These are phyloP conservation scores for Mimosa bimucronata DNA, from an alignment of 306 rosid genomes.

Conservation along the genomic window DNA sequence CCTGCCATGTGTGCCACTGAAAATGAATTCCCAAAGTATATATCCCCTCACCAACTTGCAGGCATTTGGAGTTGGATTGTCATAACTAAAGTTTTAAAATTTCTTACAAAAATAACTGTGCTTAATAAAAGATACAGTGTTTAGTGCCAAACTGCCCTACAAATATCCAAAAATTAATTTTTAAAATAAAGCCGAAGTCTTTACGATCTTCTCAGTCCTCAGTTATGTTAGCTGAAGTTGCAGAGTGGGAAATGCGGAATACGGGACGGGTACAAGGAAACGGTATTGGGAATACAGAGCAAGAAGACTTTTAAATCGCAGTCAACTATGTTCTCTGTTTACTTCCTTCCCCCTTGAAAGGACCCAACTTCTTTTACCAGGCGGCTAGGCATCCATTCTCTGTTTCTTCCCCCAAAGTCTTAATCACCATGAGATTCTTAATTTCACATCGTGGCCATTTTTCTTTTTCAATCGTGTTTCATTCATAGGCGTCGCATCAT, in stretches of 20 bases:
- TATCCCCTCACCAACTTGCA: not conserved
- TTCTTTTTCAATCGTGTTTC: not conserved
- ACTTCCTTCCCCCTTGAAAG: not conserved
- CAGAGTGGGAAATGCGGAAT: not conserved
- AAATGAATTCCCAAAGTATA: not conserved
- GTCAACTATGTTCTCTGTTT: not conserved
- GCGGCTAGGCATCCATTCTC: not conserved
- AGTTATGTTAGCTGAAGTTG: not conserved
- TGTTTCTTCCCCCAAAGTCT: not conserved
- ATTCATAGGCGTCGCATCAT: not conserved
- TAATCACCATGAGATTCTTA: not conserved
- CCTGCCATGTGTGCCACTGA: not conserved
- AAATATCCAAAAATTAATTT: too few species aligned
- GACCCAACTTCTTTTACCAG: not conserved
- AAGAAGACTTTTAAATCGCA: not conserved
- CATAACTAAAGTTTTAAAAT: too few species aligned
- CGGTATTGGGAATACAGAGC: too few species aligned
- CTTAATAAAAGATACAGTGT: too few species aligned
- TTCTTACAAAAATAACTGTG: too few species aligned
- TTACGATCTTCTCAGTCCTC: not conserved
- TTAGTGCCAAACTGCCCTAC: not conserved
- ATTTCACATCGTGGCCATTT: not conserved
- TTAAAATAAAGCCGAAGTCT: not conserved
- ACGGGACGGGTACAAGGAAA: not conserved
- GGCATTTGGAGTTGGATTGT: not conserved